A percentile compares a stretch with the other conserved stretches of the same genome.
Conservation (phyloP, 768 basidiomycete species). For the Mycena filopes region DNA sequence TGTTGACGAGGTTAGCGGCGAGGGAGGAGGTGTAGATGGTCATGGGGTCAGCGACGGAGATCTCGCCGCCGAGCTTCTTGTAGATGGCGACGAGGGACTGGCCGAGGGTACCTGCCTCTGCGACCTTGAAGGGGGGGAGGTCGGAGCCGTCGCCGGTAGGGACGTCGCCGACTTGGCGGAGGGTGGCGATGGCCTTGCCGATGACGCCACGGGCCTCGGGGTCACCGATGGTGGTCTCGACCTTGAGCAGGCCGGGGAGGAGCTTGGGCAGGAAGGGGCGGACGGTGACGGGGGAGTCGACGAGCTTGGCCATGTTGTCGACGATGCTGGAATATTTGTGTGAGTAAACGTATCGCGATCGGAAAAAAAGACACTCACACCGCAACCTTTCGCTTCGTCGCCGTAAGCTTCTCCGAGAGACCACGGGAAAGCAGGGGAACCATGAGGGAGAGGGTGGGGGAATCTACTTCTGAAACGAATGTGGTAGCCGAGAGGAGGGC, state of each 20-base stretch:
- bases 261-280: constrained; percentile 97
- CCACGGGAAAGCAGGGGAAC: constrained; percentile 95
- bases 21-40: constrained; percentile 79
- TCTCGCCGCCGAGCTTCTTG: constrained; percentile 81
- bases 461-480: constrained; percentile 99
- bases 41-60: constrained; percentile 67
- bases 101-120: constrained; percentile 74
- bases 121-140: constrained; percentile 85
- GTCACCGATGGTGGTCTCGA: constrained; percentile 94
- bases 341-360: constrained; percentile 33
- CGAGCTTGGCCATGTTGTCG: constrained; percentile 99
- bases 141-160: constrained; percentile 91
- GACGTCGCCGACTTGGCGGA: constrained; percentile 94
- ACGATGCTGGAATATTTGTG: constrained; percentile 71
- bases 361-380: constrained; percentile 68
- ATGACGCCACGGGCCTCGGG: constrained; percentile 97
- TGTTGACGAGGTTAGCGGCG: constrained; percentile 87
- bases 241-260: constrained; percentile 95
- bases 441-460: constrained; percentile 96
- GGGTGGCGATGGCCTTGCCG: constrained; percentile 91
- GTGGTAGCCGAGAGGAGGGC: constrained; percentile 96
- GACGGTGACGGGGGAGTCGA: constrained; percentile 94
- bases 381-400: constrained; percentile 97
- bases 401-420: constrained; percentile 92
- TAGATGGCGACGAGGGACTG: constrained; percentile 79